phyloP scores from a whole-genome alignment of 805 yeast species.

The Tetrapisispora iriomotensis region DNA sequence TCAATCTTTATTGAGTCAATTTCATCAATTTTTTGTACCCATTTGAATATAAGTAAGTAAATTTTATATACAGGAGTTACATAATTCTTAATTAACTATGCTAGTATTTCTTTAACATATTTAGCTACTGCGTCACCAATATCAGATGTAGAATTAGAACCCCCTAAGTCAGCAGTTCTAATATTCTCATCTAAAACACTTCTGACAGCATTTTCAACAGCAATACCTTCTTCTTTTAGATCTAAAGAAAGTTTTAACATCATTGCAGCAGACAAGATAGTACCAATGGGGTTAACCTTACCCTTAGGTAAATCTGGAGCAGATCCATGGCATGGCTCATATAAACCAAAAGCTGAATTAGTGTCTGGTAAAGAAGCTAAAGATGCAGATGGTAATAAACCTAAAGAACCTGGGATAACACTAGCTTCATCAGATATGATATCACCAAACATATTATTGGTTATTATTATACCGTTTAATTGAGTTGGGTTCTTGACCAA shows the following conservation, averaged over 20 bases:
- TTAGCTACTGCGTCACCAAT: conserved; percentile 90
- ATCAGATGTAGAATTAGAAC: conserved; percentile 71
- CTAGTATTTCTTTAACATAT: conserved; percentile 16
- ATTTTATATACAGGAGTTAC: too few relatives aligned
- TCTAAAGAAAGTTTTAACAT: conserved; percentile 89
- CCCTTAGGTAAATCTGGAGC: conserved; percentile 88
- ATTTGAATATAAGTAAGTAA: too few relatives aligned
- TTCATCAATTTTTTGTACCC: too few relatives aligned
- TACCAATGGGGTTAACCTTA: conserved; percentile 92
- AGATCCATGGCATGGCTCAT: conserved; percentile 98
- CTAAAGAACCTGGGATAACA: conserved; percentile 95
- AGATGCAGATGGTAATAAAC: conserved; percentile 89
- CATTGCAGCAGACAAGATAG: conserved; percentile 93
- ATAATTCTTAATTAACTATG: not conserved
- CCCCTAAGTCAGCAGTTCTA: conserved; percentile 85
- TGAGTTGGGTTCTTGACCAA: conserved; percentile 83
- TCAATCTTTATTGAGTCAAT: too few relatives aligned
- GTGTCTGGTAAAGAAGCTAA: conserved; percentile 95
- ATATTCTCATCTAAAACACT: conserved; percentile 72
- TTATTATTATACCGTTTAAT: conserved; percentile 85
- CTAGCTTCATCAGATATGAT: conserved; percentile 97
- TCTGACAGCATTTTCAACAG: conserved; percentile 80
- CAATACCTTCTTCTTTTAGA: conserved; percentile 73
- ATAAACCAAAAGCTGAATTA: conserved; percentile 87
- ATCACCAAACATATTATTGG: conserved; percentile 97